Percentiles rank a stretch among this genome's conserved stretches.
phyloP scores from a whole-genome alignment of 2,329 filamentous ascomycete species.

The Xylariomycetidae sp. region DNA sequence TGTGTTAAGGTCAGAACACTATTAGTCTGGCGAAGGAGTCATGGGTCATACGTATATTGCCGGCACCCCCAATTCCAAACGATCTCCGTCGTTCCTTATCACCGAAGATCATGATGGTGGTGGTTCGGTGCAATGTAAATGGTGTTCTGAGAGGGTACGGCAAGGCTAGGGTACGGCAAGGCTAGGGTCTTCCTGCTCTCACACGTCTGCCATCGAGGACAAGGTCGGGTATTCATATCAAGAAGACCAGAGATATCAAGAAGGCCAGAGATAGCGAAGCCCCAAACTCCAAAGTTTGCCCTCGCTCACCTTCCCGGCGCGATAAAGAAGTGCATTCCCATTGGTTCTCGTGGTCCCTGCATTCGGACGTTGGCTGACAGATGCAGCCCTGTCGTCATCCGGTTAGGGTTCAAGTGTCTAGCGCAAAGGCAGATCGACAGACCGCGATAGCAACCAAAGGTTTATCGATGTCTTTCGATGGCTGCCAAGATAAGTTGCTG shows the following conservation, averaged over 20 bases:
- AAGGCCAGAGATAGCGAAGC: neutral
- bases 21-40: neutral
- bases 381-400: slow-evolving; percentile 12
- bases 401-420: slow-evolving; percentile 8
- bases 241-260: neutral
- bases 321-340: slow-evolving; percentile 11
- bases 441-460: slow-evolving; percentile 12
- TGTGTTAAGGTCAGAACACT: neutral
- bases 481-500: neutral
- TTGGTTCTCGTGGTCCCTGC: slow-evolving; percentile 8
- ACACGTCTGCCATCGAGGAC: neutral
- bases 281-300: slow-evolving; percentile 1
- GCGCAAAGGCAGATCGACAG: slow-evolving; percentile 8
- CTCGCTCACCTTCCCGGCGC: slow-evolving; percentile 6
- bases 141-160: slow-evolving; percentile 1
- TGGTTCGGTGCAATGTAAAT: slow-evolving; percentile 1
- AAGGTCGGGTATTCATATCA: too few species aligned
- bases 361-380: slow-evolving; percentile 3
- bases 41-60: slow-evolving; percentile 20
- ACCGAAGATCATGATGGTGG: slow-evolving; percentile 1
- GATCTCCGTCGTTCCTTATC: slow-evolving; percentile 16
- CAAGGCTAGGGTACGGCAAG: neutral
- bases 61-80: slow-evolving; percentile 25
- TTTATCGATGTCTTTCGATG: too few species aligned
- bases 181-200: neutral